Evolutionary conservation across 2,329 filamentous ascomycete genomes (phyloP), one percentile per base, ranked within the genome.

Genomic region (Aspergillus spinulosporus): DNA sequence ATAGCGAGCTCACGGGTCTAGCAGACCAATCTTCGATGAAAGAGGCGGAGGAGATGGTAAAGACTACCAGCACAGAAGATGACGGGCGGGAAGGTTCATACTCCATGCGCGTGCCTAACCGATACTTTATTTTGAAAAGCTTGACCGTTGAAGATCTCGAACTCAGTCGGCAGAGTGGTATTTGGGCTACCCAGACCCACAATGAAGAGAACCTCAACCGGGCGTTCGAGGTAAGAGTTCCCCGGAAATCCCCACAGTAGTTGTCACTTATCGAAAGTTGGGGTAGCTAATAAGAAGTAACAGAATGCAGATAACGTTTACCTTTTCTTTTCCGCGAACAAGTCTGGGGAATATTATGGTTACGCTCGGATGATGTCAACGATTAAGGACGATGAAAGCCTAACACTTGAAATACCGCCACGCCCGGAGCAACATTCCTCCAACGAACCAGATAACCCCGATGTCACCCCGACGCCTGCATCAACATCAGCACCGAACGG

Each of bases 291-390:
- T 34, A 5, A 29, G 14, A 57, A 6, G 43, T 12, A 7, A 31
- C 36, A 96, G 92, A 78, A 80, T 6, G 84, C 87, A 11, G 90
- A 95, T 52, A 90, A 88, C 66, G 92, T 97, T 1, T 97, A 92
- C 68, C 80, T 97, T 31, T 85, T 97, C 11, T 97, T 97, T 72
- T 97, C 93, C 1, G 93, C 93, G 9, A 97, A 97, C 74, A 97
- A 97, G 69, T 97, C 93, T 0, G 93, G 93, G 9, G 93, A 97
- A 73, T 97, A 97, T 69, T 97, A 94, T 74, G 93, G 93, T 15
- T 97, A 96, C 68, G 93, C 92, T 15, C 86, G 89, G 37, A 97
- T 97, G 93, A 78, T 81, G 7, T 96, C 93, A 21, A 79, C 86
- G 3, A 96, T 97, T 66, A 87, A 88, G 64, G 84, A 92, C 53